Base-by-base conservation (phyloP, 1,284 basidiomycete genomes). In the Volvariella volvacea region DNA sequence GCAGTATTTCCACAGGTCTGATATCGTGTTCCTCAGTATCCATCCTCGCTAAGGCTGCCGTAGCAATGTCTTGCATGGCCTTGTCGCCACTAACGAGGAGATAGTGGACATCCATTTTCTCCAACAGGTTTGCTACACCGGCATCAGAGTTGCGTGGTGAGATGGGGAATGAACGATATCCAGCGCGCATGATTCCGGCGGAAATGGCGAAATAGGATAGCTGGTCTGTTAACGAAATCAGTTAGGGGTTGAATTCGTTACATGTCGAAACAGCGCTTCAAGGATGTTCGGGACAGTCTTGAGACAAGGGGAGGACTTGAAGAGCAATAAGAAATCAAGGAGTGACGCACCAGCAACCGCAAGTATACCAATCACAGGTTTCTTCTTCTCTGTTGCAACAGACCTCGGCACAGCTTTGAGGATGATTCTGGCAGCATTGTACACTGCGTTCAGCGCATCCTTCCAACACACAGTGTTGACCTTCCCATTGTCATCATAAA, bases 81-180 rank as follows among this genome's bases (percentile, higher is more conserved):
- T 56, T 2, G 65, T 57, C 1, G 62, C 32, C 15, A 70, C 50
- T 17, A 12, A 28, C 56, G 58, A 12, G 51, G 49, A 30, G 64
- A 67, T 2, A 50, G 47, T 1, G 56, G 6, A 28, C 25, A 12
- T 12, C 25, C 25, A 28, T 59, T 39, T 55, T 57, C 22, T 47
- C 48, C 39, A 68, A 53, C 40, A 68, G 52, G 44, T 59, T 49
- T 0, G 55, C 46, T 25, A 67, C 44, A 1, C 62, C 65, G 0
- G 50, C 50, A 0, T 52, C 48, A 2, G 64, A 57, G 30, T 68
- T 68, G 16, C 65, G 54, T 0, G 54, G 53, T 0, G 66, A 67
- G 0, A 56, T 57, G 0, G 55, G 57, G 41, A 69, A 67, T 3
- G 66, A 64, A 66, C 68, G 16, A 12, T 55, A 45, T n/a, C 63